Evolutionary conservation across 768 basidiomycete species (phyloP), one percentile per base, ranked within the genome.

Genomic region (Hypholoma sublateritium): DNA sequence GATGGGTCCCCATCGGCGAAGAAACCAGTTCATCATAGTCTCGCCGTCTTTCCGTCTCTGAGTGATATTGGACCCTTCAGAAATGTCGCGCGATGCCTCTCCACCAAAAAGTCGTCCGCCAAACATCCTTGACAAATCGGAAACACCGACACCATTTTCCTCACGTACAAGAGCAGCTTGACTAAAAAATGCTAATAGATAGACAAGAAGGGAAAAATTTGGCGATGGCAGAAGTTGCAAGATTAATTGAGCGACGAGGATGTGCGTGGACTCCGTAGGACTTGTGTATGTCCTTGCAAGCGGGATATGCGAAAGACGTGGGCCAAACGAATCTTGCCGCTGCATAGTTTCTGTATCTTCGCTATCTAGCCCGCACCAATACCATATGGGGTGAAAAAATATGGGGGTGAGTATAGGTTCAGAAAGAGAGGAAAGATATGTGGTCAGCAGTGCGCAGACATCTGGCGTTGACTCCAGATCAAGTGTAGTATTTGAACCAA

Each of bases 131-230:
- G 65, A 65, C 2, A 74, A 51, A 43, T 72, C 73, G 14, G 70
- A 66, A 16, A 74, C 62, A 1, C 64, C 65, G 0, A 72, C 59
- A 0, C 72, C 74, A 51, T 73, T 72, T 49, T 74, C 75, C 32
- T 72, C 72, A 12, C 61, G 56, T 12, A 69, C 68, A 53, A 74
- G 60, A 8, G 70, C 69, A 1, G 77, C 72, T 58, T 77, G 77
- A 36, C 72, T 72, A 62, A 79, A 75, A 59, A 80, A 80, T 0
- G 76, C 73, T 52, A 80, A 65, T 37, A 79, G 67, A 59, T 79
- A 80, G n/a, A 79, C 69, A 16, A 80, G 58, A 3, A 78, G 61
- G 1, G 73, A 75, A 56, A 78, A 73, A 39, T 77, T 72, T 5
- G 78, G 70, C 3, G 73, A 68, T 7, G 79, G 78, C 5, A 80